Evolutionary conservation across 2,329 filamentous ascomycete genomes (phyloP), one percentile per base, ranked within the genome.

Genomic region (Ophidiomyces ophidiicola): DNA sequence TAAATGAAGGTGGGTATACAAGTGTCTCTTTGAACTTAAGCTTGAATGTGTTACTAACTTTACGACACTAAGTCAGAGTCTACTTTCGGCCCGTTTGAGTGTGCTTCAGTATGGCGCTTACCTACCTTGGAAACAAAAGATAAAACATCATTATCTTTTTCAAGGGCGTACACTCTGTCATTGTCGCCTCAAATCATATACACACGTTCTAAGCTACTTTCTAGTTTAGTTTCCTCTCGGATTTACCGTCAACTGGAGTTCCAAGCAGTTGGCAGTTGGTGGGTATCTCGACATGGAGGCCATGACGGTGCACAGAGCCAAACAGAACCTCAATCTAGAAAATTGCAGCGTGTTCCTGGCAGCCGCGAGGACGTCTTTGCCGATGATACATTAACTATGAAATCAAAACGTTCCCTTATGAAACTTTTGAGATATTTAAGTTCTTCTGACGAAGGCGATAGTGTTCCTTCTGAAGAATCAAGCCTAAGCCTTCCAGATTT

Each of bases 241-340:
- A 81, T 86, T 8, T 88, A 88, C 54, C 76, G 80, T 15, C 87
- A 94, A 62, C 72, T 98, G 32, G 88, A 96, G 56, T 96, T 96
- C 50, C 74, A 90, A 45, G 85, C 88, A 19, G 83, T 96, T 18
- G 88, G 88, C 18, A 88, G 82, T 41, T 96, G 88, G 75, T 94
- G 82, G 72, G 76, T 94, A 40, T 79, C 78, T 54, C 50, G 50
- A 26, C 41, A 39, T 20, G 40, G 36, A 19, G 17, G 42, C 10
- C 42, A 44, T 14, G 32, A 30, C n/a, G 24, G 30, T 20, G 35
- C 45, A 5, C 41, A 43, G 12, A 25, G 10, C 10, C 53, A 50
- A 28, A 51, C 61, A 8, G 50, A 48, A 18, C 14, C 32, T 14
- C 6, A 4, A 7, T 6, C 21, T n/a, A n/a, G 5, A 10, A 51